phyloP scores from a whole-genome alignment of 2,329 filamentous ascomycete genomes.

The Thelonectria discophora region DNA sequence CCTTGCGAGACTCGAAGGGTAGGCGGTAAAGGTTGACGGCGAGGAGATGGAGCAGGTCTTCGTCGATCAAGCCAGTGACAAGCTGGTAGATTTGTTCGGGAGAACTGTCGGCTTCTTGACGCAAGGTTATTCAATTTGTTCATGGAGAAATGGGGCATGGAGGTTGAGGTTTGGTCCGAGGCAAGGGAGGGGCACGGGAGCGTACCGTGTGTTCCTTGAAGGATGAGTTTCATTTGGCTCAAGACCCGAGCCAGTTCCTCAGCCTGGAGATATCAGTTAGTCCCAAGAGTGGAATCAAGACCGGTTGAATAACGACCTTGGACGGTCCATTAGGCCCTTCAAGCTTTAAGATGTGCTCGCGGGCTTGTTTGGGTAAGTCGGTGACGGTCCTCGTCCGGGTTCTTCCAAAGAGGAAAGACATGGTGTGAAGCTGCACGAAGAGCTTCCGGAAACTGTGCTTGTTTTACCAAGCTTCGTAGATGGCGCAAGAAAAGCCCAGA shows the following conservation, averaged over 20 bases:
- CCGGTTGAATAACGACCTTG: conserved; percentile 51
- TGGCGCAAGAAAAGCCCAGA: background rate
- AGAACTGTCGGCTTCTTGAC: conserved; percentile 80
- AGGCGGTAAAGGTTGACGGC: conserved; percentile 84
- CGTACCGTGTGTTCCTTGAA: conserved; percentile 91
- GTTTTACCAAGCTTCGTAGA: background rate
- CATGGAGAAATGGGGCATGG: conserved; percentile 3
- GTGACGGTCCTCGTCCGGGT: conserved; percentile 60
- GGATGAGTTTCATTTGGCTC: conserved; percentile 87
- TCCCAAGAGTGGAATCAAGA: background rate
- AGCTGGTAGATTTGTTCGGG: conserved; percentile 90
- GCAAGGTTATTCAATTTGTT: conserved; percentile 23
- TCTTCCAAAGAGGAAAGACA: conserved; percentile 67
- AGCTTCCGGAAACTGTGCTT: background rate
- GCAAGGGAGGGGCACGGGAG: conserved; percentile 12
- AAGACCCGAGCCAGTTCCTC: conserved; percentile 90
- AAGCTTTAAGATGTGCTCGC: conserved; percentile 62
- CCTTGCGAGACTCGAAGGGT: conserved; percentile 95
- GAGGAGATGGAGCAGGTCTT: conserved; percentile 87
- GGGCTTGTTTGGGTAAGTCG: conserved; percentile 65
- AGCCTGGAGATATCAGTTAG: conserved; percentile 59
- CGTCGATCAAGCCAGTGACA: conserved; percentile 83
- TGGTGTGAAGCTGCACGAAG: conserved; percentile 35
- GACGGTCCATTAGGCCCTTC: conserved; percentile 58
- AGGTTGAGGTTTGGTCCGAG: background rate